A percentile compares a stretch with the other conserved stretches of the same genome.
These are phyloP conservation scores for Coemansia sp. DNA, from an alignment of 192 early-diverging fungal genomes.

Conservation along the genomic window DNA sequence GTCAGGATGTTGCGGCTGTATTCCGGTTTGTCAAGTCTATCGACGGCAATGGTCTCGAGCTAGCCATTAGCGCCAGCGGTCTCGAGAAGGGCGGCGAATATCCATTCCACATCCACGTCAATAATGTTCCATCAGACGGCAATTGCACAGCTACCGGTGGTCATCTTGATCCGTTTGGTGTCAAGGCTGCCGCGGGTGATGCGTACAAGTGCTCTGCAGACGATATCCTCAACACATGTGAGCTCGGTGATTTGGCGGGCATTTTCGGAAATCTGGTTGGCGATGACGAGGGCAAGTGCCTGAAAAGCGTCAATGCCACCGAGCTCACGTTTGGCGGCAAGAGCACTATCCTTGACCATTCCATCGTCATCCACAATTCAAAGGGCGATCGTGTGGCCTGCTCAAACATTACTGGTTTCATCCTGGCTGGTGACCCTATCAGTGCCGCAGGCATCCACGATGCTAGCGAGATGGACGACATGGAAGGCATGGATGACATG, in stretches of 20 bases:
- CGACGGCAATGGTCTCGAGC: slow-evolving; percentile 22
- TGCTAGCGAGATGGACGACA: neutral
- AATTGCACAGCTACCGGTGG: slow-evolving; percentile 55
- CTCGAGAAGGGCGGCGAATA: slow-evolving; percentile 29
- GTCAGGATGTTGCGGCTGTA: slow-evolving; percentile 9
- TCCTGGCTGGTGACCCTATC: slow-evolving; percentile 12
- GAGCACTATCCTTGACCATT: slow-evolving; percentile 55
- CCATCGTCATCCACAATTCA: slow-evolving; percentile 59
- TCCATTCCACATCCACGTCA: slow-evolving; percentile 52
- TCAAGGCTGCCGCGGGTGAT: slow-evolving; percentile 15
- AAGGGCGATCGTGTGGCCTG: slow-evolving; percentile 58
- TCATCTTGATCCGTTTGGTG: slow-evolving; percentile 40
- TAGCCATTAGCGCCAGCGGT: slow-evolving; percentile 29
- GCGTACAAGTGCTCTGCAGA: slow-evolving; percentile 36
- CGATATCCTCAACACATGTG: slow-evolving; percentile 44
- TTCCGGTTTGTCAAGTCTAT: slow-evolving; percentile 21
- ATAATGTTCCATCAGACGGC: slow-evolving; percentile 33
- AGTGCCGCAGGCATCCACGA: slow-evolving; percentile 5
- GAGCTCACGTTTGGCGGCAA: slow-evolving; percentile 49
- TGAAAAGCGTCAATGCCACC: slow-evolving; percentile 31
- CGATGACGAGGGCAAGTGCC: slow-evolving; percentile 22
- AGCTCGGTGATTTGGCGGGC: slow-evolving; percentile 61
- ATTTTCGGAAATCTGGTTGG: slow-evolving; percentile 54
- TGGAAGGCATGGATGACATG: neutral
- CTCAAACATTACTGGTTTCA: slow-evolving; percentile 54